phyloP scores from a whole-genome alignment of 83 land plant species.

The Diphasiastrum complanatum region DNA sequence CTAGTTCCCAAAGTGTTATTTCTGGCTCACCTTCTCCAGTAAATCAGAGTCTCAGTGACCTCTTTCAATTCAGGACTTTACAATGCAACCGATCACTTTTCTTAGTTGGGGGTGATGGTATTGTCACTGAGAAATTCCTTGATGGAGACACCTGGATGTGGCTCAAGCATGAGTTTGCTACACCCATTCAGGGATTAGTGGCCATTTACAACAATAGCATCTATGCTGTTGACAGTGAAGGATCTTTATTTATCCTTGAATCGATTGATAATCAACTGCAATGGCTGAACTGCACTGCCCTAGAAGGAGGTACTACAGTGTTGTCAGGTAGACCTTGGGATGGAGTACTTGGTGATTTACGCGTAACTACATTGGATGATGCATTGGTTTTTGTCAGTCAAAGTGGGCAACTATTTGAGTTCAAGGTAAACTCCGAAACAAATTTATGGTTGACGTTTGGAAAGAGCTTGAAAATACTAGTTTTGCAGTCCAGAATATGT shows the following conservation, averaged over 20 bases:
- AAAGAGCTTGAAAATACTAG: too few species aligned
- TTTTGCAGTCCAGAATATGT: too few species aligned
- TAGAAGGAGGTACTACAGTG: constrained; percentile 54
- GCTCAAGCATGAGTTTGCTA: constrained; percentile 52
- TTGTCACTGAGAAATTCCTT: constrained; percentile 46
- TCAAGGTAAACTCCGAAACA: constrained; percentile 32
- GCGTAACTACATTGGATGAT: constrained; percentile 45
- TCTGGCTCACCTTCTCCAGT: not conserved
- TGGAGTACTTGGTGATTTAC: constrained; percentile 32
- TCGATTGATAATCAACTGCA: constrained; percentile 37
- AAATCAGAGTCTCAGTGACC: constrained; percentile 18
- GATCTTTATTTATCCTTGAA: constrained; percentile 56
- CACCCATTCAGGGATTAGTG: constrained; percentile 41
- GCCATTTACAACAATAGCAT: constrained; percentile 65
- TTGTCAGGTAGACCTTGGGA: constrained; percentile 67
- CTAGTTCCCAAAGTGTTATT: constrained; percentile 7
- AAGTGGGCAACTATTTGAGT: constrained; percentile 57
- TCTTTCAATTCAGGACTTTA: constrained; percentile 50
- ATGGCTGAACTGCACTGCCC: constrained; percentile 69
- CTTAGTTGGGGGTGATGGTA: constrained; percentile 47
- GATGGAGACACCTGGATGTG: constrained; percentile 52
- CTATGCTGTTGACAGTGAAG: constrained; percentile 45
- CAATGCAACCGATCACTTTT: constrained; percentile 56
- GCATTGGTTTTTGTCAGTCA: constrained; percentile 54
- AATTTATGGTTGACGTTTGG: not conserved